A percentile compares a stretch with the other conserved stretches of the same genome.
phyloP scores from a whole-genome alignment of 2,329 filamentous ascomycete species.

The Didymella lethalis region DNA sequence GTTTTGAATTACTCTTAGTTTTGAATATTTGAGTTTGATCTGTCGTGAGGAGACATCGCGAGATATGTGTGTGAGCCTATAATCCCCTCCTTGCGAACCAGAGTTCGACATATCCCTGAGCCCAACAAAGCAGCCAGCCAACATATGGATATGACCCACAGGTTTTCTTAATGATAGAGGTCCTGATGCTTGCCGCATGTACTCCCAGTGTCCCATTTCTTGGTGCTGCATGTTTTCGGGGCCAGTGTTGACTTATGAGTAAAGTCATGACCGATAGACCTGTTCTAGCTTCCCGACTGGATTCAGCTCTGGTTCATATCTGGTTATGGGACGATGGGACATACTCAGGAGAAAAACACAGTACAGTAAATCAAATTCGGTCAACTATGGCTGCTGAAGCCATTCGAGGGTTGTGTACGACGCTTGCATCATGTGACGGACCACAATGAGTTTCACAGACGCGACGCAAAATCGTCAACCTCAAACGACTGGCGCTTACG shows the following conservation, averaged over 20 bases:
- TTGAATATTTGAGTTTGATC: not conserved
- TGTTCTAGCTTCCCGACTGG: not conserved
- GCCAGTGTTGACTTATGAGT: not conserved
- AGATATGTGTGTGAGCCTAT: not conserved
- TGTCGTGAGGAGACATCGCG: not conserved
- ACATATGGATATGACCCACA: not conserved
- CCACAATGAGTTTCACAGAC: constrained; percentile 6
- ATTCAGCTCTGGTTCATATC: not conserved
- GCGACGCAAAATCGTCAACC: constrained; percentile 4
- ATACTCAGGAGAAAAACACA: not conserved
- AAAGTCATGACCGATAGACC: not conserved
- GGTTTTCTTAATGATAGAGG: not conserved
- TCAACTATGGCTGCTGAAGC: not conserved
- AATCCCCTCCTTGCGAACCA: not conserved
- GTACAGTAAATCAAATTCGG: not conserved
- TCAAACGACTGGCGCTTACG: not conserved
- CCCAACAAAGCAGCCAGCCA: not conserved
- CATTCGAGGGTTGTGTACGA: constrained; percentile 2
- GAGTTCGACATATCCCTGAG: not conserved
- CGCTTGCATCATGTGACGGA: constrained; percentile 6
- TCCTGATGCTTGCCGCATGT: not conserved
- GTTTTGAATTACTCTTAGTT: not conserved
- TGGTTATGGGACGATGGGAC: not conserved
- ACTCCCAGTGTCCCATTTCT: not conserved
- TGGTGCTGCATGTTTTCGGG: not conserved